These are phyloP conservation scores for Globisporangium parvum DNA, from an alignment of 352 stramenopile genomes.

Conservation along the genomic window DNA sequence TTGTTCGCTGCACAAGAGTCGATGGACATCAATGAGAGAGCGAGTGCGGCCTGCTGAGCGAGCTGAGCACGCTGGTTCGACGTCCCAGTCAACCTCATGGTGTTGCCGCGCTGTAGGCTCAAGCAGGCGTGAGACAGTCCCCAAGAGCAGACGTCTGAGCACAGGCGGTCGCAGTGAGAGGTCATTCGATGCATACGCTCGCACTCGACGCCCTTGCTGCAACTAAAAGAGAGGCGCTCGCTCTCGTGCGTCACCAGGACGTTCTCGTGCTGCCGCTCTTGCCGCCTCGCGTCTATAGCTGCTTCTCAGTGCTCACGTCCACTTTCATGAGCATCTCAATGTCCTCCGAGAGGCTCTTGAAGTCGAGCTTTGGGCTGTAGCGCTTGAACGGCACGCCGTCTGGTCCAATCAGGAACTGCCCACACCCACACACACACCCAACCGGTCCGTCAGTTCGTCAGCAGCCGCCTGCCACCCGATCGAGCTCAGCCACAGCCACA, in stretches of 20 bases:
- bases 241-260: background rate
- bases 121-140: too few relatives aligned
- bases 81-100: too few relatives aligned
- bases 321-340: slow-evolving; percentile 53
- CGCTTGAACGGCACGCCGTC: slow-evolving; percentile 74
- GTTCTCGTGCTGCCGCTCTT: background rate
- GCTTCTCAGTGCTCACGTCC: slow-evolving; percentile 29
- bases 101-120: too few relatives aligned
- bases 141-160: too few relatives aligned
- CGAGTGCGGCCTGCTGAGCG: too few relatives aligned
- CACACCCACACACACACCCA: background rate
- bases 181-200: background rate
- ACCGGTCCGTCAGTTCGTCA: slow-evolving; percentile 4
- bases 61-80: too few relatives aligned
- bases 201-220: background rate
- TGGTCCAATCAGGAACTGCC: slow-evolving; percentile 66
- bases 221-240: slow-evolving; percentile 8
- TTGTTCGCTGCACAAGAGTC: too few relatives aligned
- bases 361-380: slow-evolving; percentile 74
- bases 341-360: slow-evolving; percentile 57
- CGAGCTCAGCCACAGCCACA: background rate
- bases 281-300: slow-evolving; percentile 11
- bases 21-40: too few relatives aligned
- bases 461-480: too few relatives aligned
- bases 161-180: too few relatives aligned